A percentile compares a stretch with the other conserved stretches of the same genome.
These are phyloP conservation scores for Yarrowia osloensis DNA, from an alignment of 805 yeast genomes.

Conservation along the genomic window DNA sequence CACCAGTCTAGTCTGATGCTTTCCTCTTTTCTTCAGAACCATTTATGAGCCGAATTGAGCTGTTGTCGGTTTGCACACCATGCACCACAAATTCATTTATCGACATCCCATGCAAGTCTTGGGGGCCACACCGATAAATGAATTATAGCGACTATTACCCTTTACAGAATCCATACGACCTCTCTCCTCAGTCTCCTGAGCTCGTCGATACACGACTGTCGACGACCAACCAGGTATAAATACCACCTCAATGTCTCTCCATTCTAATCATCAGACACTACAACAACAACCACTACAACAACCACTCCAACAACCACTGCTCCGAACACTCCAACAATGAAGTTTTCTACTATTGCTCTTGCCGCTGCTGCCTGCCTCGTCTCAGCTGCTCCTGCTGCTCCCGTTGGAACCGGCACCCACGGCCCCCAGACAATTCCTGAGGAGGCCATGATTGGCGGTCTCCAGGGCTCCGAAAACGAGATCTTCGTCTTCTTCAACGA, in stretches of 20 bases:
- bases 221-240: background rate
- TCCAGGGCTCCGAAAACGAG: slow-evolving; percentile 9
- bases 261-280: background rate
- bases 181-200: background rate
- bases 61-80: background rate
- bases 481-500: slow-evolving; percentile 10
- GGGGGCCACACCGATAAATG: background rate
- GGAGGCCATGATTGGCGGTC: background rate
- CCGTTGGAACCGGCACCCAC: background rate
- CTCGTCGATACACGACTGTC: too few species aligned
- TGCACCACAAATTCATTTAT: background rate
- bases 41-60: background rate
- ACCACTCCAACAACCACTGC: background rate
- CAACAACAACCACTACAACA: background rate
- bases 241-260: background rate
- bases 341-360: slow-evolving; percentile 14
- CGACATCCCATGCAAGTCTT: background rate
- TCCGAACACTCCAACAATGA: background rate
- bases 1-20: background rate
- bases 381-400: background rate
- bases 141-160: background rate
- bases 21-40: background rate
- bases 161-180: background rate
- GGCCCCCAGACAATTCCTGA: background rate
- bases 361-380: slow-evolving; percentile 5